These are phyloP conservation scores for Dendrobium chrysotoxum DNA, from an alignment of 106 monocot genomes.

Conservation along the genomic window DNA sequence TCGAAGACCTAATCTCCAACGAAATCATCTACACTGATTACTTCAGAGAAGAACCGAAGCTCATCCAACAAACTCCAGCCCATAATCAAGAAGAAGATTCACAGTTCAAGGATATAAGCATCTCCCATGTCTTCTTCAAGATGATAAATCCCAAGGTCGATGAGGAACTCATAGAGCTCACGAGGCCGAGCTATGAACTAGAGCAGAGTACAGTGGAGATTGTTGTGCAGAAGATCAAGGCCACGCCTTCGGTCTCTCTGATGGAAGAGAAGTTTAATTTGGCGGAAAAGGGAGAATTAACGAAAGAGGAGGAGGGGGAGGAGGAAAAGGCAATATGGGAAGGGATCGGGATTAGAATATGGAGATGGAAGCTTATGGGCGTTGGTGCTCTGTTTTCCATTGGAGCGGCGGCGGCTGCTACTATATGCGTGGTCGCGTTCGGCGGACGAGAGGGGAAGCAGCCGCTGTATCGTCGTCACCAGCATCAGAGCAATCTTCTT, in stretches of 20 bases:
- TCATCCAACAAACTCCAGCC: conserved; percentile 17
- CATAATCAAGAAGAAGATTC: not conserved
- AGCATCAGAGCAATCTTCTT: not conserved
- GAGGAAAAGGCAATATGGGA: conserved; percentile 15
- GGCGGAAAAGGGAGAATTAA: too few relatives aligned
- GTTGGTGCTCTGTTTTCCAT: conserved; percentile 21
- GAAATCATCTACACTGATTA: conserved; percentile 33
- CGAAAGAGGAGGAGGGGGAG: not conserved
- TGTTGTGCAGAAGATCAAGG: not conserved
- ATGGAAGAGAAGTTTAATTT: not conserved
- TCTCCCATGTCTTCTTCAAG: too few relatives aligned
- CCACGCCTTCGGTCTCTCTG: not conserved
- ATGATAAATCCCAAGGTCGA: not conserved
- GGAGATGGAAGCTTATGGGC: conserved; percentile 37
- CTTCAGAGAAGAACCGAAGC: conserved; percentile 1
- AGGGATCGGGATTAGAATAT: conserved; percentile 24
- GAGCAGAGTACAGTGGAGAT: not conserved
- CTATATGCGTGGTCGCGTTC: not conserved
- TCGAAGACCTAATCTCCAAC: conserved; percentile 20
- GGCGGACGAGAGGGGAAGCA: not conserved
- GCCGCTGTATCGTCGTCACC: not conserved
- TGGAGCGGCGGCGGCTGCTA: not conserved
- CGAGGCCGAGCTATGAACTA: not conserved
- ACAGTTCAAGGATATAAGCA: not conserved
- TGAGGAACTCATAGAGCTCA: not conserved